phyloP scores from a whole-genome alignment of 441 rosid genomes.

The Geranium incanum region DNA sequence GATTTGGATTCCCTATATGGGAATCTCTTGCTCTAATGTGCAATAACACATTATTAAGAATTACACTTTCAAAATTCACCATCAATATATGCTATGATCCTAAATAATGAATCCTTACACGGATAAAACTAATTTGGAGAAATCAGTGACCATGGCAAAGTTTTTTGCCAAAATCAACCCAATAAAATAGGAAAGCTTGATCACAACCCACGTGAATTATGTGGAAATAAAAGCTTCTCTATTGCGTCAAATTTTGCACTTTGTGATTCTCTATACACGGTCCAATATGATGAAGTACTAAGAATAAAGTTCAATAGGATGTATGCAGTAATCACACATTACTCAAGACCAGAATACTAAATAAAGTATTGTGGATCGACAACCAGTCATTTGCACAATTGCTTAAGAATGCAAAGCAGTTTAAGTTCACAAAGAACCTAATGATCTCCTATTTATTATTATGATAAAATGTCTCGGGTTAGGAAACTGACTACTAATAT shows the following conservation, averaged over 20 bases:
- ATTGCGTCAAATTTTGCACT: background rate
- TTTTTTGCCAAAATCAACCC: background rate
- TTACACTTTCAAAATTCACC: background rate
- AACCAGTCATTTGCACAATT: background rate
- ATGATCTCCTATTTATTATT: background rate
- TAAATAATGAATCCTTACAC: background rate
- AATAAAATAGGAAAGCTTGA: background rate
- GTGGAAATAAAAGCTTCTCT: background rate
- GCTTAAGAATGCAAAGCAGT: background rate
- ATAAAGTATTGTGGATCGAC: background rate
- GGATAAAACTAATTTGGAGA: background rate
- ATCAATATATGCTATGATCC: background rate
- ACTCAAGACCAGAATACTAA: background rate
- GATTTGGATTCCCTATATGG: background rate
- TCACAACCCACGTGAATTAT: background rate
- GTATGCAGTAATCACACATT: background rate
- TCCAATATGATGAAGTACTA: too few relatives aligned
- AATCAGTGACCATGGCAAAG: background rate
- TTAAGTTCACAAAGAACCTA: background rate
- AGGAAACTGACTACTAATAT: background rate
- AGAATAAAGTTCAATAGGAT: too few relatives aligned
- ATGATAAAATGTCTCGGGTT: background rate
- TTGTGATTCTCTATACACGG: too few relatives aligned
- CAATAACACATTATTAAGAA: too few relatives aligned
- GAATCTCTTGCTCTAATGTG: background rate